Evolutionary conservation across 495 filamentous ascomycete genomes (phyloP).

Genomic region (Evernia prunastri): DNA sequence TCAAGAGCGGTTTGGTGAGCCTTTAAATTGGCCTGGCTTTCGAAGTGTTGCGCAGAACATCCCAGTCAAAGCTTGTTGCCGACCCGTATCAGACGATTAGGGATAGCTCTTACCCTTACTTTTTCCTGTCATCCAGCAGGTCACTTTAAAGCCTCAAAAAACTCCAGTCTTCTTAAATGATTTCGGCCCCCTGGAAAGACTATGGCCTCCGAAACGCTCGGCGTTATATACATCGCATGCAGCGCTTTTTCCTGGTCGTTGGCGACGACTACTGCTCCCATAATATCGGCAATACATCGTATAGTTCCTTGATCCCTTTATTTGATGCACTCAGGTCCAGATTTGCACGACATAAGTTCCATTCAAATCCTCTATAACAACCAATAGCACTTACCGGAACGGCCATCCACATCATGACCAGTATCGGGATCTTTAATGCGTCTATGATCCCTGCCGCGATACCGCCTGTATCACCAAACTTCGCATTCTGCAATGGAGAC

Average conservation of each 20-base stretch:
- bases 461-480: conserved; percentile 15
- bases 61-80: background rate
- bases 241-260: background rate
- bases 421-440: conserved; percentile 6
- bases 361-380: background rate
- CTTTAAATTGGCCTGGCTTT: background rate
- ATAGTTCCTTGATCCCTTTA: background rate
- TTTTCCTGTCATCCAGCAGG: background rate
- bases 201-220: background rate
- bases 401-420: background rate
- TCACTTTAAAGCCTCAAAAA: background rate
- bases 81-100: no score
- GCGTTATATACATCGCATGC: background rate
- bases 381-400: background rate
- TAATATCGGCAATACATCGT: background rate
- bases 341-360: background rate
- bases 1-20: no score
- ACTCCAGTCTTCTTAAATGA: background rate
- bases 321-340: background rate
- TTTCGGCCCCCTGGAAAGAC: background rate
- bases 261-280: background rate
- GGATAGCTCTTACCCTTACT: background rate
- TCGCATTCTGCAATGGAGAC: conserved; percentile 6
- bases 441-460: conserved; percentile 6
- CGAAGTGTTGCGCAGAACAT: background rate